Base-by-base conservation (phyloP, 2,329 filamentous ascomycete species). In the Cladosporium sp. region DNA sequence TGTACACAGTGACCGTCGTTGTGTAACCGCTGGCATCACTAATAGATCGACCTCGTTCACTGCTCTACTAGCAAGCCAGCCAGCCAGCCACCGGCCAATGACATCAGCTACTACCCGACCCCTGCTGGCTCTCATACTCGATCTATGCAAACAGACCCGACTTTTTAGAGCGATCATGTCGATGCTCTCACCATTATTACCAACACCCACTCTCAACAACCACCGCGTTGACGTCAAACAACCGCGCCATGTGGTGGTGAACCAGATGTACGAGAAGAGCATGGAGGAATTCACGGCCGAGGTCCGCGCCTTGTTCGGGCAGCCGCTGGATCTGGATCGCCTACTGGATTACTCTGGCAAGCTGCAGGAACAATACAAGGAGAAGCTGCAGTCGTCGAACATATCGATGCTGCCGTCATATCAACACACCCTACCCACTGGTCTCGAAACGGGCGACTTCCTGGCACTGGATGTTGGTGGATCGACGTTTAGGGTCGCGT, bases 401-500 rank as follows among this genome's bases (percentile, higher is more conserved):
- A 83, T 85, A 65, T 87, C 84, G 76, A 89, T 89, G 87, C 78
- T 89, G 63, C 87, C 87, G 2, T 89, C 87, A 5, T 88, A 87
- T 77, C 87, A 85, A 73, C 82, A 88, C 72, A 84, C 83, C 21
- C 78, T 89, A 6, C 87, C 87, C 1, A 84, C 82, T 5, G 87
- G 87, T 5, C 74, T 80, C 57, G 87, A 89, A 74, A 79, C 76
- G 58, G 87, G 87, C 10, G 86, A 85, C 16, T 88, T 83, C 71
- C 77, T 89, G 39, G 85, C 86, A 5, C 78, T 89, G 66, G 87
- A 89, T 71, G 85, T 89, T 23, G 87, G 87, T 34, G 87, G 87
- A n/a, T 89, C 87, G 18, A 89, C 86, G 0, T 87, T 89, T 70
- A 83, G 87, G 10, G 83, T 89, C 46, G 87, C 86, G 28, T 76